These are phyloP conservation scores for Boletellus sp. DNA, from an alignment of 768 basidiomycete species.

Conservation along the genomic window DNA sequence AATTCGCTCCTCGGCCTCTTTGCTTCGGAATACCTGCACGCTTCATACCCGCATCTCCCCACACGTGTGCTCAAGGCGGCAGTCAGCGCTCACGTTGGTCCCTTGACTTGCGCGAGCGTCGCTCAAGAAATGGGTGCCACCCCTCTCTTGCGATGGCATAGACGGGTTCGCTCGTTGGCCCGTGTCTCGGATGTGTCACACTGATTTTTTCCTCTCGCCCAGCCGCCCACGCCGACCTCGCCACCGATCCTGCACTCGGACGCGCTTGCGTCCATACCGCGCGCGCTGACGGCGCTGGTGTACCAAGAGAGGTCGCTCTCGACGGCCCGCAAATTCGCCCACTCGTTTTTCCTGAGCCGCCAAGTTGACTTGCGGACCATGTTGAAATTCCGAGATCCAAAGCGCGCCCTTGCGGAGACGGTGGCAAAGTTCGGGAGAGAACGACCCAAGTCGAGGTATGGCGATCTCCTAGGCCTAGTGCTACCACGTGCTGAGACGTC, in stretches of 20 bases:
- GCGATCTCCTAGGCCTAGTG: neutral
- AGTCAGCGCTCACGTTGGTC: constrained; percentile 88
- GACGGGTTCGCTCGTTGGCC: constrained; percentile 46
- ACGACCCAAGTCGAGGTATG: constrained; percentile 64
- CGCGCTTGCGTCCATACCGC: constrained; percentile 83
- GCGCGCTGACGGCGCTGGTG: constrained; percentile 82
- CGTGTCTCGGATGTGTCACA: neutral
- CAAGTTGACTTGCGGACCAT: constrained; percentile 75
- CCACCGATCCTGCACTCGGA: constrained; percentile 71
- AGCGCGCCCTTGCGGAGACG: constrained; percentile 69
- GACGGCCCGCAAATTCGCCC: constrained; percentile 84
- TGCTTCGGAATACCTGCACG: constrained; percentile 76
- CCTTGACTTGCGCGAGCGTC: constrained; percentile 75
- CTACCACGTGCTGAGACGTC: neutral
- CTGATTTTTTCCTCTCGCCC: constrained; percentile 1
- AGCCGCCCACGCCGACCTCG: constrained; percentile 47
- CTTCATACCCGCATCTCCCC: constrained; percentile 85
- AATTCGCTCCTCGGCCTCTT: constrained; percentile 91
- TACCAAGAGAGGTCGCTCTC: constrained; percentile 84
- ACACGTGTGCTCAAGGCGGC: constrained; percentile 89
- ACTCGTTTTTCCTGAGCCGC: constrained; percentile 84
- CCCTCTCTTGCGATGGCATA: constrained; percentile 78
- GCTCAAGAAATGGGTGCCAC: constrained; percentile 82
- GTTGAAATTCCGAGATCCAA: constrained; percentile 82
- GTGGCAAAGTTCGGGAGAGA: constrained; percentile 66